These are phyloP conservation scores for Phytophthora pluvialis DNA, from an alignment of 352 stramenopile genomes.

Conservation along the genomic window DNA sequence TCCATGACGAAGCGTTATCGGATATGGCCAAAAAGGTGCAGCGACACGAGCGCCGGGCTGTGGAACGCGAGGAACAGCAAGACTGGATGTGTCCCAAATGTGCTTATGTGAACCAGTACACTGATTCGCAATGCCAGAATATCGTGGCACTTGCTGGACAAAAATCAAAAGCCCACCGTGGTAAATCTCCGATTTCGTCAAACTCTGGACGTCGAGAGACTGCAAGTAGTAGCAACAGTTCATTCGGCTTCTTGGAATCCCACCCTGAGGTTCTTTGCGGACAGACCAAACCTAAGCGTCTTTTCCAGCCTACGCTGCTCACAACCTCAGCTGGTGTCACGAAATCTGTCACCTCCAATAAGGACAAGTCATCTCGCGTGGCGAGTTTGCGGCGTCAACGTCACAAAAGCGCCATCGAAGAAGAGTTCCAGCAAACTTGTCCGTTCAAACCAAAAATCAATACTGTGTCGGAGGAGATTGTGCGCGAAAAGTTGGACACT, in stretches of 20 bases:
- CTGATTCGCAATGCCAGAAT: slow-evolving; percentile 68
- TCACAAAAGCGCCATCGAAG: slow-evolving; percentile 63
- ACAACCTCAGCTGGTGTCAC: slow-evolving; percentile 34
- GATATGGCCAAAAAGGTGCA: slow-evolving; percentile 74
- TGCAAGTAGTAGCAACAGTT: slow-evolving; percentile 31
- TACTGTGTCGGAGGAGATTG: slow-evolving; percentile 69
- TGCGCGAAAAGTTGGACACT: slow-evolving; percentile 69
- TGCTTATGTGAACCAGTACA: slow-evolving; percentile 64
- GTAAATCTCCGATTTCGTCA: slow-evolving; percentile 14
- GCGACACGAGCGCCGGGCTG: slow-evolving; percentile 44
- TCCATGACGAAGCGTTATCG: slow-evolving; percentile 75
- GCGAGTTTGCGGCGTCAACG: slow-evolving; percentile 51
- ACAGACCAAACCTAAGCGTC: slow-evolving; percentile 55
- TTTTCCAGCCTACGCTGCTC: slow-evolving; percentile 78
- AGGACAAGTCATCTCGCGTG: slow-evolving; percentile 44
- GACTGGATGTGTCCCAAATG: slow-evolving; percentile 88
- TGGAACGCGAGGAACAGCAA: slow-evolving; percentile 54
- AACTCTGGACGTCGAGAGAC: slow-evolving; percentile 23
- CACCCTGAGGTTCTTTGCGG: slow-evolving; percentile 54
- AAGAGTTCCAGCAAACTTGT: slow-evolving; percentile 69
- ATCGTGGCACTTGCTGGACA: slow-evolving; percentile 34
- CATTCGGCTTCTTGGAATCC: slow-evolving; percentile 23
- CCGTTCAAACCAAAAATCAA: slow-evolving; percentile 83
- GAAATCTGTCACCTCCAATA: slow-evolving; percentile 46
- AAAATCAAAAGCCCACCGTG: slow-evolving; percentile 12